Percentiles rank a stretch among this genome's conserved stretches.
Conservation (phyloP, 2,329 filamentous ascomycete genomes). For the Diplodia corticola region DNA sequence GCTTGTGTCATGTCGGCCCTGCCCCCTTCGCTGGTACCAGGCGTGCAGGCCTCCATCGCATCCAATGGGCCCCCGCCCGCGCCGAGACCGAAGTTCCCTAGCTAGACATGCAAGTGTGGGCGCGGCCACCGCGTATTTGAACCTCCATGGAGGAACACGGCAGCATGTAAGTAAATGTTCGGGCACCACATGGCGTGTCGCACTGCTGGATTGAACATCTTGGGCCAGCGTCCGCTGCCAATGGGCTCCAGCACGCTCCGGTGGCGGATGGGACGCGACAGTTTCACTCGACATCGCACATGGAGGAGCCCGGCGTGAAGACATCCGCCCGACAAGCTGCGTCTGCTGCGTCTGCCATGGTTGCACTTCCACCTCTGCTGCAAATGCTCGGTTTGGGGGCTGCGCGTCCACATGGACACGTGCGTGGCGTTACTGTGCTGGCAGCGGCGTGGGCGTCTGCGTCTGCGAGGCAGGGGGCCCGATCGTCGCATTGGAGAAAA, state of each 20-base stretch:
- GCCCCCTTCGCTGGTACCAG: constrained; percentile 6
- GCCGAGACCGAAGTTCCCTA: neutral
- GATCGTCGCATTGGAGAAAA: constrained; percentile 9
- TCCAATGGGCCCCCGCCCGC: constrained; percentile 8
- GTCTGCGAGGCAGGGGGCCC: neutral
- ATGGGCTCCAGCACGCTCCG: neutral
- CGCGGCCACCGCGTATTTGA: constrained; percentile 1
- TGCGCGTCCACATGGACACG: neutral
- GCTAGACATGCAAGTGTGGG: neutral
- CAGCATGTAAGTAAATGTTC: neutral
- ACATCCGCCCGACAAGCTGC: neutral
- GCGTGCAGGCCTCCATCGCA: neutral
- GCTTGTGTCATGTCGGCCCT: constrained; percentile 22
- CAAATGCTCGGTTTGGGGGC: neutral
- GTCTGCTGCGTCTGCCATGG: neutral
- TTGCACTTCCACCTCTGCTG: neutral
- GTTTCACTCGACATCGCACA: constrained; percentile 13
- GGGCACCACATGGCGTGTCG: constrained; percentile 5
- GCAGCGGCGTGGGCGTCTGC: neutral
- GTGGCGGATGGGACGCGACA: constrained; percentile 1
- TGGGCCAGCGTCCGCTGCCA: neutral
- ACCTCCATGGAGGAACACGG: neutral
- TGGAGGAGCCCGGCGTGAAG: constrained; percentile 11
- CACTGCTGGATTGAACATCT: neutral
- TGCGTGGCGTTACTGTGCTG: neutral